Conservation (phyloP, 768 basidiomycete species). For the Lactarius quietus region DNA sequence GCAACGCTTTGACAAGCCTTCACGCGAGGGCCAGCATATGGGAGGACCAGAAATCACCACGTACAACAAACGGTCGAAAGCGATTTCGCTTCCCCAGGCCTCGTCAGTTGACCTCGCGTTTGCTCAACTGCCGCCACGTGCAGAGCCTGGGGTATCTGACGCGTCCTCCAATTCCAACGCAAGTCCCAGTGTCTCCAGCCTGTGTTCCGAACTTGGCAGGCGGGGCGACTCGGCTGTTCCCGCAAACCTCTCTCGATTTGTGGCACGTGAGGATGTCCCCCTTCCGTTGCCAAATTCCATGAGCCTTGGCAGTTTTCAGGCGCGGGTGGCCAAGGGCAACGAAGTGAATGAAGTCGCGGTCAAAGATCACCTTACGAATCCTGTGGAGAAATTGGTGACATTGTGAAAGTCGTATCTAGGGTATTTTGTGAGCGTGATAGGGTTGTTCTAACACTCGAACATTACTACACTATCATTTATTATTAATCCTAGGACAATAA, state of each 20-base stretch:
- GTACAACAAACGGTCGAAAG: neutral
- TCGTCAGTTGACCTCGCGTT: conserved; percentile 16
- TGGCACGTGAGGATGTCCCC: neutral
- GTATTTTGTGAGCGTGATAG: too few relatives aligned
- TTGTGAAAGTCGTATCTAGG: neutral
- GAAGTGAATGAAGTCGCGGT: neutral
- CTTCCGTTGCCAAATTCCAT: neutral
- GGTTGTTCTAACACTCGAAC: too few relatives aligned
- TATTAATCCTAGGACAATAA: too few relatives aligned
- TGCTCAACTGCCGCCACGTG: conserved; percentile 7
- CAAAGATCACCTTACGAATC: neutral
- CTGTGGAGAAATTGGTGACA: neutral
- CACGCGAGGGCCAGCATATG: neutral
- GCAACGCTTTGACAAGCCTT: too few relatives aligned
- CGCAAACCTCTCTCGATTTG: too few relatives aligned
- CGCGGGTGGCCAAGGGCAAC: neutral
- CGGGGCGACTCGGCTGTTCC: too few relatives aligned
- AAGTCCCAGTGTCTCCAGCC: too few relatives aligned
- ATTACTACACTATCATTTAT: too few relatives aligned
- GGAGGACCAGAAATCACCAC: neutral
- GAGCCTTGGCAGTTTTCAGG: neutral
- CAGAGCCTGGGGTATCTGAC: neutral
- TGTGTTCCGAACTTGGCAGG: too few relatives aligned
- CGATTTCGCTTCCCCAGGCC: too few relatives aligned
- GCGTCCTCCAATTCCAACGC: neutral